A percentile compares a stretch with the other conserved stretches of the same genome.
phyloP scores from a whole-genome alignment of 2,329 filamentous ascomycete genomes.

The Nemania sp. region DNA sequence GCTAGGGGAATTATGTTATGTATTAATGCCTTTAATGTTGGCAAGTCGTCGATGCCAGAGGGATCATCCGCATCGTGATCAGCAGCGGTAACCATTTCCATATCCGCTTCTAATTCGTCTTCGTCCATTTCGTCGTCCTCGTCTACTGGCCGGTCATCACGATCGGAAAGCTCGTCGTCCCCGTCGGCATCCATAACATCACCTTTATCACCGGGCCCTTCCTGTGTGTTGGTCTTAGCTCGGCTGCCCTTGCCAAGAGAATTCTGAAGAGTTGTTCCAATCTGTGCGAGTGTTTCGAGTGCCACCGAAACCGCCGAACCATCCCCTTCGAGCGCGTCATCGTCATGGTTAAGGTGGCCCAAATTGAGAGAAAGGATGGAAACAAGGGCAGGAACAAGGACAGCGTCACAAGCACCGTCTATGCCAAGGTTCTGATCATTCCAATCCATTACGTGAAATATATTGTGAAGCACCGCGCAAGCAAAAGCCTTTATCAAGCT shows the following conservation, averaged over 20 bases:
- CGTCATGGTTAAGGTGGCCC: conserved; percentile 40
- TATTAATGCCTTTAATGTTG: conserved; percentile 55
- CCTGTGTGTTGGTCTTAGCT: conserved; percentile 43
- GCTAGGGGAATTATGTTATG: conserved; percentile 52
- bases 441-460: conserved; percentile 59
- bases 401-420: conserved; percentile 54
- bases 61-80: conserved; percentile 48
- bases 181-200: conserved; percentile 45
- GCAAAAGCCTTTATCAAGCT: conserved; percentile 57
- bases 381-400: conserved; percentile 53
- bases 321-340: conserved; percentile 38
- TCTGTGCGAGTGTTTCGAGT: conserved; percentile 65
- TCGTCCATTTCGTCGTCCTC: conserved; percentile 57
- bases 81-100: conserved; percentile 63
- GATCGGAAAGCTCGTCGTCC: conserved; percentile 41
- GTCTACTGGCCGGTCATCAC: conserved; percentile 44
- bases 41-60: conserved; percentile 53
- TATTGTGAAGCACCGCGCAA: conserved; percentile 65
- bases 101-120: conserved; percentile 63
- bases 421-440: conserved; percentile 54
- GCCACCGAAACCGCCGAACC: conserved; percentile 49
- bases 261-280: conserved; percentile 61
- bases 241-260: conserved; percentile 50
- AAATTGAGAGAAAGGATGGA: conserved; percentile 48
- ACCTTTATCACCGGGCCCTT: conserved; percentile 43